A percentile compares a stretch with the other conserved stretches of the same genome.
phyloP scores from a whole-genome alignment of 805 yeast species.

The Candida manassasensis region DNA sequence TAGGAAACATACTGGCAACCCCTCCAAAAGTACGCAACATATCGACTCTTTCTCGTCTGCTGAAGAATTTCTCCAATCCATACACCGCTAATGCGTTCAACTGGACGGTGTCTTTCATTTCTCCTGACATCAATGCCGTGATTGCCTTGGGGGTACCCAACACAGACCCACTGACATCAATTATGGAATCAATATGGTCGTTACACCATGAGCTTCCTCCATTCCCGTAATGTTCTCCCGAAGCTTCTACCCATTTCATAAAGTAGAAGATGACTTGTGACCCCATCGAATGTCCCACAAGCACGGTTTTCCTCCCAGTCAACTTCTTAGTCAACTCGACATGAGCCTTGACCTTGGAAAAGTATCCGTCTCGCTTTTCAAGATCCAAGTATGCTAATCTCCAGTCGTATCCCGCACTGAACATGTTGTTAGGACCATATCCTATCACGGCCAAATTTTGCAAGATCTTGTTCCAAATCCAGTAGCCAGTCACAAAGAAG shows the following conservation, averaged over 20 bases:
- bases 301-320: conserved; percentile 63
- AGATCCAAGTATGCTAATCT: conserved; percentile 84
- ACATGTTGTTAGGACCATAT: conserved; percentile 87
- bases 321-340: conserved; percentile 56
- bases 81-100: conserved; percentile 88
- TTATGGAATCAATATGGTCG: conserved; percentile 70
- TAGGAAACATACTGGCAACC: conserved; percentile 90
- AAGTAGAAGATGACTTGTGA: conserved; percentile 84
- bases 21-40: conserved; percentile 90
- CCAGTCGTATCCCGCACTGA: conserved; percentile 95
- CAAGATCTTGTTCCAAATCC: conserved; percentile 97
- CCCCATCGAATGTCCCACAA: conserved; percentile 96
- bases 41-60: conserved; percentile 82
- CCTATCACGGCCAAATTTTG: conserved; percentile 93
- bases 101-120: conserved; percentile 96
- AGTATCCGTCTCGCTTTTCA: conserved; percentile 83
- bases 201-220: conserved; percentile 93
- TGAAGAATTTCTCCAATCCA: conserved; percentile 91
- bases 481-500: conserved; percentile 93
- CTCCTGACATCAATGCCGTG: conserved; percentile 91
- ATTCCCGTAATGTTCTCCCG: conserved; percentile 74
- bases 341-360: conserved; percentile 65
- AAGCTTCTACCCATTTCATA: conserved; percentile 94
- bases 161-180: conserved; percentile 85
- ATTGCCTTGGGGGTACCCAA: conserved; percentile 94